Evolutionary conservation across 352 stramenopile genomes (phyloP).

Genomic region (Globisporangium cylindrosporum): DNA sequence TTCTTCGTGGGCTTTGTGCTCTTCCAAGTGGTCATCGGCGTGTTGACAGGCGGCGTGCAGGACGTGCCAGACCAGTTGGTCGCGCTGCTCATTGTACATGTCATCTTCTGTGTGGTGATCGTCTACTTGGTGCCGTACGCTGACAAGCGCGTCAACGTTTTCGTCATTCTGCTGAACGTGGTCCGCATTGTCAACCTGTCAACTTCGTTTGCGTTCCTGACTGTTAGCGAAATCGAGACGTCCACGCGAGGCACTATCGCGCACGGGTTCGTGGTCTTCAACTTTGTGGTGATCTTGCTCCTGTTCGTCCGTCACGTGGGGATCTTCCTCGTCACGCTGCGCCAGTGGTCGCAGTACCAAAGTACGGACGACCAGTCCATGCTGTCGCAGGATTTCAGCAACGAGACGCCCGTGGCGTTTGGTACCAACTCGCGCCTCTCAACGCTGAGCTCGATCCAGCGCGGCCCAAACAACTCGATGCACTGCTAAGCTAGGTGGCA

Average conservation of each 20-base stretch:
- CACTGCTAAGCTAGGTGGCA: conserved; percentile 7
- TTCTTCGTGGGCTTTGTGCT: conserved; percentile 56
- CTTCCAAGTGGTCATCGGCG: conserved; percentile 48
- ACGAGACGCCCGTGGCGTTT: not conserved
- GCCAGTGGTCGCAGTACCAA: conserved; percentile 36
- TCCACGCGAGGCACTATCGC: conserved; percentile 35
- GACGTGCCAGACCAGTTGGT: conserved; percentile 50
- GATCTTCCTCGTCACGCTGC: conserved; percentile 49
- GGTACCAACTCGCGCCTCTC: not conserved
- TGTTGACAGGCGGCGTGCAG: conserved; percentile 46
- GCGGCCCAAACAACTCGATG: conserved; percentile 16
- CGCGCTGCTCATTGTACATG: conserved; percentile 43
- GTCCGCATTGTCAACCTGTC: conserved; percentile 54
- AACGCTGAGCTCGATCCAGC: conserved; percentile 1
- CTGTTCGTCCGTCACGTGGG: conserved; percentile 59
- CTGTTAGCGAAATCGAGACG: conserved; percentile 37
- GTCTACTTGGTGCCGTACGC: conserved; percentile 53
- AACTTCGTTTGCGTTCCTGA: conserved; percentile 54
- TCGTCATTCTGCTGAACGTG: conserved; percentile 37
- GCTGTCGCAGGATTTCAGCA: conserved; percentile 7
- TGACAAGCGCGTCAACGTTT: conserved; percentile 28
- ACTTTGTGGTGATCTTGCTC: conserved; percentile 51
- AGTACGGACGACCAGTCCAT: conserved; percentile 4
- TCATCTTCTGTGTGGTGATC: conserved; percentile 47
- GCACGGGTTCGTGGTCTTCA: conserved; percentile 54